Percentiles rank a stretch among this genome's conserved stretches.
Evolutionary conservation across 2,329 filamentous ascomycete species (phyloP).

Genomic region (Diaporthe sp.): DNA sequence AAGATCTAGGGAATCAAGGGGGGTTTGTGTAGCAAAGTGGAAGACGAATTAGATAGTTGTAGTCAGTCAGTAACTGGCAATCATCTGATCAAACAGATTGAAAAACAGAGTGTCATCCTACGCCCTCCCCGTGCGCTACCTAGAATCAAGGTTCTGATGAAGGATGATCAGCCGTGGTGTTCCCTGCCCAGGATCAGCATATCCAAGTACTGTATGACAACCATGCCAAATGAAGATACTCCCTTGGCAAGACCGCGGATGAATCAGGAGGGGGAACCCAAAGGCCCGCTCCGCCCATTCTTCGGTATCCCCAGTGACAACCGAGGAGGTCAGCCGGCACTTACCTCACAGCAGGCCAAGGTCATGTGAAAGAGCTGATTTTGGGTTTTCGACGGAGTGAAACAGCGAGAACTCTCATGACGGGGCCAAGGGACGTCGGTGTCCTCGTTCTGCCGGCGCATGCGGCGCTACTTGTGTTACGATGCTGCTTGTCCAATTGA

Average conservation of each 20-base stretch:
- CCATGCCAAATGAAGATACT: slow-evolving; percentile 11
- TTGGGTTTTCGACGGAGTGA: slow-evolving; percentile 6
- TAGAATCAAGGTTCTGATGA: slow-evolving; percentile 1
- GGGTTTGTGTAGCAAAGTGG: slow-evolving; percentile 19
- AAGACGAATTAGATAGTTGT: slow-evolving; percentile 17
- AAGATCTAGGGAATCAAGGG: background rate
- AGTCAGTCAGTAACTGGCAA: slow-evolving; percentile 5
- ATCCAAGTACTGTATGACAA: background rate
- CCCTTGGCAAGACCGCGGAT: background rate
- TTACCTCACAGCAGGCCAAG: background rate
- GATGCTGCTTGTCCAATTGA: slow-evolving; percentile 10
- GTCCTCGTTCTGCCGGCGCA: background rate
- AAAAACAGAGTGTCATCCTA: slow-evolving; percentile 1
- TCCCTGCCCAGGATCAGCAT: slow-evolving; percentile 15
- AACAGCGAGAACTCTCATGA: slow-evolving; percentile 6
- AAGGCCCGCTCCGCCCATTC: background rate
- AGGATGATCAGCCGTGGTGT: background rate
- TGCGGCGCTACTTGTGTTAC: slow-evolving; percentile 1
- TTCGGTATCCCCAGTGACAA: background rate
- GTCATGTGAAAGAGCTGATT: slow-evolving; percentile 11
- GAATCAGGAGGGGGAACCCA: background rate
- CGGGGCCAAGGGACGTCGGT: slow-evolving; percentile 2
- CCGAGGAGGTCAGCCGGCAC: background rate
- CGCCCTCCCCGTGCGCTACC: background rate
- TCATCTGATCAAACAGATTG: slow-evolving; percentile 14